Evolutionary conservation across 177 flowering plant species (phyloP).

Genomic region (Tripterygium wilfordii): DNA sequence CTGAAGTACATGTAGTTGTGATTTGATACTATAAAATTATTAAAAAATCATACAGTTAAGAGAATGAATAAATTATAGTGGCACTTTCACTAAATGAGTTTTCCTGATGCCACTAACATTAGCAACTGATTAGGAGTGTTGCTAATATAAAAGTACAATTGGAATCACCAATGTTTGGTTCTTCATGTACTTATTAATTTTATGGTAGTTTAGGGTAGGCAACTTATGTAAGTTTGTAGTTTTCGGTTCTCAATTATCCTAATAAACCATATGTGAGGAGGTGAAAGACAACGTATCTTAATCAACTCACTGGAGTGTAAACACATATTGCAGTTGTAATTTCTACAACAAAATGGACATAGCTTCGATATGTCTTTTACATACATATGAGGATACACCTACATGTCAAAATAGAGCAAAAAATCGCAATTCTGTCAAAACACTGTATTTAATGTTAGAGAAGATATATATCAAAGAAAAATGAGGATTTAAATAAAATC

Average conservation of each 20-base stretch:
- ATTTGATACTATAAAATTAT: background rate
- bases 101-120: too few species aligned
- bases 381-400: slow-evolving; percentile 61
- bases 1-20: slow-evolving; percentile 21
- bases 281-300: slow-evolving; percentile 32
- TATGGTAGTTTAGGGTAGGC: too few species aligned
- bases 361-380: slow-evolving; percentile 38
- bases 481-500: background rate
- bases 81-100: too few species aligned
- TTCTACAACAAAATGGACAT: slow-evolving; percentile 78
- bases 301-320: slow-evolving; percentile 37
- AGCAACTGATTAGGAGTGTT: too few species aligned
- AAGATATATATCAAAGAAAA: background rate
- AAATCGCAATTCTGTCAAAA: background rate
- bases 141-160: too few species aligned
- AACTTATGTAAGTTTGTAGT: too few species aligned
- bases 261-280: background rate
- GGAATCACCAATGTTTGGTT: too few species aligned
- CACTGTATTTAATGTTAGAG: background rate
- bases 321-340: slow-evolving; percentile 75
- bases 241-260: too few species aligned
- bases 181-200: too few species aligned
- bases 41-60: background rate
- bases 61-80: background rate
- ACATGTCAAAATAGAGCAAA: slow-evolving; percentile 1